Base-by-base conservation (phyloP, 2,329 filamentous ascomycete species). In the Ambrosiella cleistominuta region DNA sequence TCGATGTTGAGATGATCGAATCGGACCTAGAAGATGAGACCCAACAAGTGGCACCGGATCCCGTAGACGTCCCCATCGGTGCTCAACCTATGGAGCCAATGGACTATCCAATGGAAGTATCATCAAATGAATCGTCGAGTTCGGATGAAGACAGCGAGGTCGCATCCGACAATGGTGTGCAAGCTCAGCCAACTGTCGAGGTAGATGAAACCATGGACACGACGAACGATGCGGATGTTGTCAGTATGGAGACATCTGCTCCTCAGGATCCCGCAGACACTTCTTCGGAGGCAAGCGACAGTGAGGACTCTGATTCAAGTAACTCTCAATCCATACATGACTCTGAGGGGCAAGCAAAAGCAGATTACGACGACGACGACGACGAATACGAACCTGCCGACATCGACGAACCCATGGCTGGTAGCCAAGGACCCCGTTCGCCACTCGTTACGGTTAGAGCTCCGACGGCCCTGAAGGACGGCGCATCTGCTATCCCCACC, bases 101-200 rank as follows among this genome's bases (percentile, higher is more conserved):
- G n/a, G 52, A 54, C 42, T n/a, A 54, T 27, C 52, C 52, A 13
- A 54, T 54, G 52, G 52, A 54, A 42, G 52, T 54, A 36, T 54
- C 52, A 19, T 54, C 52, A 13, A 39, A 53, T 27, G 27, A 27
- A 38, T 55, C 35, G 15, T 52, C 56, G 40, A 27, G 47, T 39
- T 49, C 49, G 19, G 56, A 57, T 17, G 44, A 56, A 45, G 56
- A 58, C 36, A 47, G 53, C 19, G 59, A 56, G 3, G 45, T 49
- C n/a, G 45, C 36, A 8, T 37, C 37, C 38, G 45, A 60, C 39
- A 52, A 45, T 8, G 47, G 27, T 37, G 9, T 19, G 2, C 15
- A 51, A 47, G n/a, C 44, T 17, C 44, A 7, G 19, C 9, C 19
- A 3, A 47, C n/a, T n/a, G 6, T 13, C n/a, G 19, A 35, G 8